Conservation (phyloP, 192 early-diverging fungal genomes). For the Allomyces javanicus region DNA sequence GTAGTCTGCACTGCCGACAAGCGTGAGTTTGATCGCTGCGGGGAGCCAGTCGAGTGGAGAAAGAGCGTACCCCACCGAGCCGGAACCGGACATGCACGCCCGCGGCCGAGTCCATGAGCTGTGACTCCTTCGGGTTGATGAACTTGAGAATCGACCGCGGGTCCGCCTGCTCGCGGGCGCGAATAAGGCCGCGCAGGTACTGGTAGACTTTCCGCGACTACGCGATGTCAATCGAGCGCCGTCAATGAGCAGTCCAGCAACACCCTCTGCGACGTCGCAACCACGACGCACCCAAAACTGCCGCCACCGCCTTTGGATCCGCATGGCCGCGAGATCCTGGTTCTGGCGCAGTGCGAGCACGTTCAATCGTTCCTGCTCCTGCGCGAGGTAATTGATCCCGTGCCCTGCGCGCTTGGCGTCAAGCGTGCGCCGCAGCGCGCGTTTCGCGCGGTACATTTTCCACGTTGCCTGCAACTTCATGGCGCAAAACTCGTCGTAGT, state of each 20-base stretch:
- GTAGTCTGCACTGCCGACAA: constrained; percentile 6
- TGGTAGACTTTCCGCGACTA: constrained; percentile 16
- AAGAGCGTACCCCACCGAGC: constrained; percentile 26
- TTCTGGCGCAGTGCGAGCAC: not conserved
- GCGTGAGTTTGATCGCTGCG: no score
- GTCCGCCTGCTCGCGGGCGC: constrained; percentile 27
- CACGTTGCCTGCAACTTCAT: not conserved
- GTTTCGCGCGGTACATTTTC: not conserved
- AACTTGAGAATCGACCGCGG: constrained; percentile 26
- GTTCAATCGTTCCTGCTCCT: not conserved
- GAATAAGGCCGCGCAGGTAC: constrained; percentile 33
- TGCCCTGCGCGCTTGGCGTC: not conserved
- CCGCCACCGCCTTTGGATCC: not conserved
- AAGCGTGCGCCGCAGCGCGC: not conserved
- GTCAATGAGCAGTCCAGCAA: no score
- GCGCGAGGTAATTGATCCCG: not conserved
- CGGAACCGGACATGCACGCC: constrained; percentile 31
- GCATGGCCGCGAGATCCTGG: not conserved
- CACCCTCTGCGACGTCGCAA: no score
- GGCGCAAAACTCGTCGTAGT: not conserved
- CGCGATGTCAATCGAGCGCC: no score
- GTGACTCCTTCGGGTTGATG: constrained; percentile 35
- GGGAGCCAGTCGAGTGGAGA: no score
- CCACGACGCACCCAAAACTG: not conserved
- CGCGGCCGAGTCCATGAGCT: constrained; percentile 24